Base-by-base conservation (phyloP, 192 early-diverging fungal species). In the Linnemannia elongata region DNA sequence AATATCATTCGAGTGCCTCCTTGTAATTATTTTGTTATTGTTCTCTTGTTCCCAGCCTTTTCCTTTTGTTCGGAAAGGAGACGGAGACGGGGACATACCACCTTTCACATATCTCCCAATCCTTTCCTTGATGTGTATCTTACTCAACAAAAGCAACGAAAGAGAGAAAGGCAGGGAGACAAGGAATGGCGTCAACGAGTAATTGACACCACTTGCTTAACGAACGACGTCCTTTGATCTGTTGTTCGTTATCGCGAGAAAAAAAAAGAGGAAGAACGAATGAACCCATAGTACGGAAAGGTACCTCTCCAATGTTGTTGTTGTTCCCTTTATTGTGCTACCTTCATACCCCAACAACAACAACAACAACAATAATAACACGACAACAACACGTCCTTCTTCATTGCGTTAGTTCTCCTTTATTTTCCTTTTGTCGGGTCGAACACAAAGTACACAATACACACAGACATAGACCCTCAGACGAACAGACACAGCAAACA, bases 1-100 rank as follows among this genome's bases (percentile, higher is more conserved):
- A 52, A 24, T 13, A 72, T 39, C 41, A 72, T 72, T 72, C 70
- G 70, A 72, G 22, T 72, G 70, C 70, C 70, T 72, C 70, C 70
- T 72, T 72, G 70, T 39, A 72, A 42, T 33, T 33, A 30, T 24
- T n/a, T 24, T n/a, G 38, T 27, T 22, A 5, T 55, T 60, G 30
- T 33, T 24, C 27, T 33, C 27, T 30, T 72, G n/a, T 72, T 72
- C 69, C 66, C 35, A 36, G n/a, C 15, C 22, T 39, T 70, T 35
- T 72, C 20, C 39, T 42, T 22, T 72, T 72, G 8, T 72, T n/a
- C 38, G 39, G 38, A 22, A 72, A 72, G 38, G 70, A 72, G 39
- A 71, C 38, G n/a, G 70, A 24, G 49, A 52, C 49, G 18, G 49
- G 17, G 49, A 52, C 49, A 52, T 52, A 52, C 18, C 49, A 20